Evolutionary conservation across 805 yeast genomes (phyloP), one percentile per base, ranked within the genome.

Genomic region (Kodamaea hsintzibuensis): DNA sequence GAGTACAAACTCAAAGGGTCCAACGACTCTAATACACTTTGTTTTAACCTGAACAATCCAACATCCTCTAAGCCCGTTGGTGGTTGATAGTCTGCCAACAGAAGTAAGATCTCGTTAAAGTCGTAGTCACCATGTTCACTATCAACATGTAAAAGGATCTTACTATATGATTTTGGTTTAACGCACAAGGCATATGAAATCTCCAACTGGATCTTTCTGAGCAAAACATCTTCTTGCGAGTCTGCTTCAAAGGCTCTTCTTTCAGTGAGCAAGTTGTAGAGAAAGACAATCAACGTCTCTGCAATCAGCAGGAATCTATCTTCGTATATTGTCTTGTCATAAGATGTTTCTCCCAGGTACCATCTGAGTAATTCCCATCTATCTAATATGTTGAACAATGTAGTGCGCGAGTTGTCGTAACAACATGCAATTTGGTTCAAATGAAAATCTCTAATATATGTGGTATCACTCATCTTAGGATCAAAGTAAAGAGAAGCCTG

Each of bases 21-120:
- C 43, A 92, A 81, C 25, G 78, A 72, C 1, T 72, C 74, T 52
- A 71, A 77, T 27, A 72, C 71, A 49, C 83, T 78, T 2, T 80
- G 77, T 62, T 88, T 91, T 55, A 95, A 76, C 25, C 83, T 74
- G 68, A 88, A 93, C 22, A 81, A 66, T 1, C 96, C 90, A 18
- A 78, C 69, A 58, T 88, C 88, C 19, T 79, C 67, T 16, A 79
- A 59, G 3, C 84, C 82, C 3, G 79, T 71, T 2, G 96, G 95
- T 1, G 87, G 78, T n/a, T 76, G 76, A 58, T 78, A 84, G 37
- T 77, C 82, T 0, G 96, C 85, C 35, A 84, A 76, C 60, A 89
- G 89, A 37, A 75, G 71, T 51, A 95, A 72, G 51, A 79, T 70
- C 10, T 72, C 69, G 22, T 72, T 76, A 2, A 71, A 63, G 7